Percentiles rank a stretch among this genome's conserved stretches.
Evolutionary conservation across 345 rosid genomes (phyloP).

Genomic region (Moricandia moricandioides): DNA sequence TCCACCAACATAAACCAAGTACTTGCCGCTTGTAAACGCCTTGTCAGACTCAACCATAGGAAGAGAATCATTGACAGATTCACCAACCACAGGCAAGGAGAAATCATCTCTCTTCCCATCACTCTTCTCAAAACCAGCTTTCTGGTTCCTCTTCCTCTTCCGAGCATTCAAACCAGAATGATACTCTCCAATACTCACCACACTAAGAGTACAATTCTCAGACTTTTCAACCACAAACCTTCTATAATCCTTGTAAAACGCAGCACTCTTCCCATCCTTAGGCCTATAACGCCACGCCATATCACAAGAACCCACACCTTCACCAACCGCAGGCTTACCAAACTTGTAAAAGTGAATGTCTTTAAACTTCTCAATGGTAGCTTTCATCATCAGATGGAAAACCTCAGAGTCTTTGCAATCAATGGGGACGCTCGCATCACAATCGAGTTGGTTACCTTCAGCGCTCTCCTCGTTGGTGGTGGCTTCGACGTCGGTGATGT

Average conservation of each 20-base stretch:
- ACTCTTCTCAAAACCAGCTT: slow-evolving; percentile 61
- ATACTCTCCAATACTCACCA: slow-evolving; percentile 71
- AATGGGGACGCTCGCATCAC: slow-evolving; percentile 53
- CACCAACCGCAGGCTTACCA: slow-evolving; percentile 70
- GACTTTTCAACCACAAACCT: slow-evolving; percentile 63
- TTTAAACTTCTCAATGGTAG: slow-evolving; percentile 69
- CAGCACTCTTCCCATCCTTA: slow-evolving; percentile 84
- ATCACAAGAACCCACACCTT: slow-evolving; percentile 62
- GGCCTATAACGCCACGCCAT: slow-evolving; percentile 98
- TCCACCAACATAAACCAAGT: slow-evolving; percentile 73
- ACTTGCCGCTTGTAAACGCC: slow-evolving; percentile 60
- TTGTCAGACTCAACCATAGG: slow-evolving; percentile 64
- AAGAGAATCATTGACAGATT: slow-evolving; percentile 71
- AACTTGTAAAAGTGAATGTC: slow-evolving; percentile 89
- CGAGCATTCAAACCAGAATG: slow-evolving; percentile 89
- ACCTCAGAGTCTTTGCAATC: slow-evolving; percentile 84
- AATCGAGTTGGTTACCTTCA: slow-evolving; percentile 30
- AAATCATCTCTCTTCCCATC: slow-evolving; percentile 36
- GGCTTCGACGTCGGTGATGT: slow-evolving; percentile 58
- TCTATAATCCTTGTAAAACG: slow-evolving; percentile 87
- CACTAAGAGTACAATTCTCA: slow-evolving; percentile 60
- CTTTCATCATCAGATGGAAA: slow-evolving; percentile 82
- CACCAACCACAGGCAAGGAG: slow-evolving; percentile 65
- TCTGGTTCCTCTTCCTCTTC: slow-evolving; percentile 77
- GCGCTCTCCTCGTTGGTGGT: not conserved